Conservation (phyloP, 2,329 filamentous ascomycete species). For the Alternaria angustiovoidea region DNA sequence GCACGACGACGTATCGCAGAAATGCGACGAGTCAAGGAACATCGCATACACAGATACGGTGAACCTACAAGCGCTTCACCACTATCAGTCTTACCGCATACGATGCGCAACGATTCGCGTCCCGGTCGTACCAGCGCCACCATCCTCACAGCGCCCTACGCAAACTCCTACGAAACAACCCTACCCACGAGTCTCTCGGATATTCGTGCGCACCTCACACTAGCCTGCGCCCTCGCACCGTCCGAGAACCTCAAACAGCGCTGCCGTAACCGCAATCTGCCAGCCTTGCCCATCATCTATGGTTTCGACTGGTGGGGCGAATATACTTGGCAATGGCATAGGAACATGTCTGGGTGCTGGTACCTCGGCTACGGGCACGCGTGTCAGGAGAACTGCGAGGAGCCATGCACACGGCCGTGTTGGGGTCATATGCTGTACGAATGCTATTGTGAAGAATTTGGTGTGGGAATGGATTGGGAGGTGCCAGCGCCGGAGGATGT, state of each 20-base stretch:
- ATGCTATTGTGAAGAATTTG: constrained; percentile 15
- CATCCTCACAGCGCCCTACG: background rate
- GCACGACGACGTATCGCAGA: constrained; percentile 16
- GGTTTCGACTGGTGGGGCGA: constrained; percentile 17
- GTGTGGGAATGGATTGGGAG: background rate
- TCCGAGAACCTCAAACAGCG: background rate
- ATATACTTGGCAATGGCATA: constrained; percentile 21
- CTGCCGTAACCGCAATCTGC: background rate
- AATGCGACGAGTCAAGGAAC: constrained; percentile 19
- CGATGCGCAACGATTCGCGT: background rate
- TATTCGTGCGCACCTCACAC: constrained; percentile 6
- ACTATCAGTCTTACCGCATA: background rate
- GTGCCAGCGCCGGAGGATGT: constrained; percentile 9
- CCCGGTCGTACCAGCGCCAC: background rate
- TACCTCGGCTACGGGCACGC: background rate
- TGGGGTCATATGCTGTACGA: background rate
- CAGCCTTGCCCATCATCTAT: background rate
- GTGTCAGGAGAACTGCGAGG: background rate
- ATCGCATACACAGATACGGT: constrained; percentile 2
- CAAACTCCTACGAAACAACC: constrained; percentile 7
- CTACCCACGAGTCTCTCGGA: constrained; percentile 7
- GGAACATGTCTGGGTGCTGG: constrained; percentile 20
- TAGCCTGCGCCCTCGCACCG: constrained; percentile 1
- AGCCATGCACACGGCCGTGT: constrained; percentile 2
- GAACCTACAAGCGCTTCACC: background rate